Conservation (phyloP, 441 rosid species). For the Adansonia madagascariensis region DNA sequence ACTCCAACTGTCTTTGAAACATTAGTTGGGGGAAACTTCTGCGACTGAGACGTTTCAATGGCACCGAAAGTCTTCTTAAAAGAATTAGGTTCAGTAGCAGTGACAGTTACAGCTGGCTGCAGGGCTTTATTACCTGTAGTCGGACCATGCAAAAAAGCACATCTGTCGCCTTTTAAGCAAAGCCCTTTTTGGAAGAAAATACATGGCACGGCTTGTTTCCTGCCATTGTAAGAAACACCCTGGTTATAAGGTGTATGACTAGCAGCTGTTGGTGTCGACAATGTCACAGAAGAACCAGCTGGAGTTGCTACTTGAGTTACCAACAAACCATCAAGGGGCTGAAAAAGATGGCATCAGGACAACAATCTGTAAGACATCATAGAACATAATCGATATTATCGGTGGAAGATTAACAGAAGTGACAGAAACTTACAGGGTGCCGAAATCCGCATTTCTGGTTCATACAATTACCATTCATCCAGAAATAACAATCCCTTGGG, state of each 20-base stretch:
- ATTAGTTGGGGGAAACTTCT: conserved; percentile 37
- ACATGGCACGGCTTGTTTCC: conserved; percentile 75
- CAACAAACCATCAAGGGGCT: conserved; percentile 89
- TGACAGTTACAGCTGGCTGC: conserved; percentile 38
- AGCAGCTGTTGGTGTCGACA: conserved; percentile 30
- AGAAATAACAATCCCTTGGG: conserved; percentile 91
- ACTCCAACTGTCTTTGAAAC: conserved; percentile 40
- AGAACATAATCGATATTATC: background rate
- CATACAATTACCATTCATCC: conserved; percentile 94
- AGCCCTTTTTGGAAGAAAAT: conserved; percentile 81
- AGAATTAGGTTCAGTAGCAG: conserved; percentile 44
- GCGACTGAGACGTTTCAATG: conserved; percentile 46
- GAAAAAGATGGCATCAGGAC: conserved; percentile 30
- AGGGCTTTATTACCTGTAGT: conserved; percentile 47
- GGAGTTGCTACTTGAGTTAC: conserved; percentile 58
- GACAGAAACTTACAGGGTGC: conserved; percentile 75
- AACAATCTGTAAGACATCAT: background rate
- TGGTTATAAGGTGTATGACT: conserved; percentile 32
- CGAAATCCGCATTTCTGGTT: conserved; percentile 91
- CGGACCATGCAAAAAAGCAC: conserved; percentile 75
- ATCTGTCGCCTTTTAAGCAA: conserved; percentile 84
- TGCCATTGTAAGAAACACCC: conserved; percentile 35
- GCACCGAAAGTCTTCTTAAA: conserved; percentile 42
- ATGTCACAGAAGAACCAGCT: conserved; percentile 49
- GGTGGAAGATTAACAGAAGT: background rate